Evolutionary conservation across 1,284 basidiomycete genomes (phyloP), one percentile per base, ranked within the genome.

Genomic region (Stygiomarasmius scandens): DNA sequence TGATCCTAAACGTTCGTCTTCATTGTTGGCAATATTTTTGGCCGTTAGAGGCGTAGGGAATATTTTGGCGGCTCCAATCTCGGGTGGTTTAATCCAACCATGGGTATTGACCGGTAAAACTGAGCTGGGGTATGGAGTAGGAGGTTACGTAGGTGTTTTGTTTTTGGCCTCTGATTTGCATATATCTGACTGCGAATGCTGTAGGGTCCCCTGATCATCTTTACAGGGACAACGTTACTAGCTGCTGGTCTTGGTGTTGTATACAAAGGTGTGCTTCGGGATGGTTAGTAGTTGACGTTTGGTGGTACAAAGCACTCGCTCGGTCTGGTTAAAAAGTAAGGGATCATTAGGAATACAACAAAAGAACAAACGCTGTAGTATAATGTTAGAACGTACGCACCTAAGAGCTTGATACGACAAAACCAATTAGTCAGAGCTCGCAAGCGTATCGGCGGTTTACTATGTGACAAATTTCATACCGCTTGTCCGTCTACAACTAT

Each of bases 21-120:
- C 54, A 3, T 16, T 59, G 4, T 29, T 55, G 29, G 55, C 41
- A n/a, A 55, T 55, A 3, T 59, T 56, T 25, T 29, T 49, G 12
- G 54, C 47, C 27, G 55, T 49, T 2, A 49, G 49, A 38, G 55
- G 55, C 16, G 4, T 51, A 51, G 57, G 58, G 29, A 59, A 56
- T 24, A 49, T 56, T 14, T 41, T 59, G 22, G 45, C 43, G 9
- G 32, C 58, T 19, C 58, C 58, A n/a, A 56, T 59, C 44, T 50
- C 54, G 19, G 38, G 45, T 6, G 38, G 20, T 12, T 32, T 60
- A 46, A 19, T 54, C 27, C 45, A 41, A 20, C 47, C 36, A 9
- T 56, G 51, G 54, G 41, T 32, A 12, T 20, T 54, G 36, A 52
- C 51, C 8, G 29, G 41, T 19, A 58, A 24, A 20, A 54, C 47